phyloP scores from a whole-genome alignment of 1,284 basidiomycete species.

The Ceratobasidium sp. region DNA sequence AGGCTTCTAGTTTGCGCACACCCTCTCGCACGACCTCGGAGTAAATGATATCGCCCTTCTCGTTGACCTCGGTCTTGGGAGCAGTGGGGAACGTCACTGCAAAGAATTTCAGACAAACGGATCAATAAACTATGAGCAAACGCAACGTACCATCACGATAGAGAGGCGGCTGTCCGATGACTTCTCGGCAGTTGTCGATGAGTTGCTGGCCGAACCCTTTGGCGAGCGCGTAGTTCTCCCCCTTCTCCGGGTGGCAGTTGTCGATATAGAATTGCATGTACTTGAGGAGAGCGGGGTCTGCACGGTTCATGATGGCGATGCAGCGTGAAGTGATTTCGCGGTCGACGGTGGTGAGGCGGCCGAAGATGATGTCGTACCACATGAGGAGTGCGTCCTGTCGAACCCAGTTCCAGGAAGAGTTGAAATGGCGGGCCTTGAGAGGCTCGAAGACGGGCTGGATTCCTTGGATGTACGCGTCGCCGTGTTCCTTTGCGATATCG shows the following conservation, averaged over 20 bases:
- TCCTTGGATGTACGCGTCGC: slow-evolving; percentile 91
- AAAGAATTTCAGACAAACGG: slow-evolving; percentile 33
- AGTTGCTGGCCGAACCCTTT: slow-evolving; percentile 98
- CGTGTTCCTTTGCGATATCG: slow-evolving; percentile 86
- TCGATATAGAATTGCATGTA: slow-evolving; percentile 98
- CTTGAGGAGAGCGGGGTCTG: slow-evolving; percentile 84
- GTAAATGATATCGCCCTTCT: slow-evolving; percentile 94
- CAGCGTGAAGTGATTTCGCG: slow-evolving; percentile 96
- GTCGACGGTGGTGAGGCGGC: slow-evolving; percentile 89
- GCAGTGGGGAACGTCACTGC: slow-evolving; percentile 97
- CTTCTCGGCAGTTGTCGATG: slow-evolving; percentile 91
- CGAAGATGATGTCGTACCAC: slow-evolving; percentile 98
- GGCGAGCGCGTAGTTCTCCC: slow-evolving; percentile 90
- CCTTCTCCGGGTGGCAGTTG: slow-evolving; percentile 78
- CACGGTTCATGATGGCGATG: slow-evolving; percentile 96
- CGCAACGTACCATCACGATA: slow-evolving; percentile 87
- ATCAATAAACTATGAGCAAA: slow-evolving; percentile 5
- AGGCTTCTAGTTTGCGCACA: slow-evolving; percentile 96
- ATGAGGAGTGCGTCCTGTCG: slow-evolving; percentile 93
- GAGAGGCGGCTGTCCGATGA: slow-evolving; percentile 79
- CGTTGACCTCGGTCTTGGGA: slow-evolving; percentile 91
- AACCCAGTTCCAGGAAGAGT: slow-evolving; percentile 99
- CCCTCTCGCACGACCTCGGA: slow-evolving; percentile 93
- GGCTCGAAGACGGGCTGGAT: slow-evolving; percentile 94
- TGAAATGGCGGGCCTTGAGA: slow-evolving; percentile 95